These are phyloP conservation scores for Gaeumannomyces sp. DNA, from an alignment of 2,329 filamentous ascomycete genomes.

Conservation along the genomic window DNA sequence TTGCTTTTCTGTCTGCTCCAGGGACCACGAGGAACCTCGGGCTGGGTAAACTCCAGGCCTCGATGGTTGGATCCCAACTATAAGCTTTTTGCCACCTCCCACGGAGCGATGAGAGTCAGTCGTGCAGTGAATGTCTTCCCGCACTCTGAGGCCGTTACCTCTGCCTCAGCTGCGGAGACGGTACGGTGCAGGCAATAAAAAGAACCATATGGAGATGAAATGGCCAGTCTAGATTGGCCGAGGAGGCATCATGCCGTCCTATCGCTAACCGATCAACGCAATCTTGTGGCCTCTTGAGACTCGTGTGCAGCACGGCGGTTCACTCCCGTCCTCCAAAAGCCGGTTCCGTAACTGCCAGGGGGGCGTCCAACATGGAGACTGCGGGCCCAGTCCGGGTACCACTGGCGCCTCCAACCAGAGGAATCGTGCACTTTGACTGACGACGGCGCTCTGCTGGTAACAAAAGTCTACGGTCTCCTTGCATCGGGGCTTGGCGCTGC, in stretches of 20 bases:
- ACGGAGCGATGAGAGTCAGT: neutral
- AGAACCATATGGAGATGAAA: neutral
- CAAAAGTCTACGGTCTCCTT: neutral
- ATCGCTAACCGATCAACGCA: neutral
- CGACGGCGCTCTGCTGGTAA: neutral
- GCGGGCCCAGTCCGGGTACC: neutral
- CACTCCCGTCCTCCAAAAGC: neutral
- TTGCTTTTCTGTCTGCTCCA: too few species aligned
- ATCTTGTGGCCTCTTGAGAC: neutral
- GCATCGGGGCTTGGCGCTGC: too few species aligned
- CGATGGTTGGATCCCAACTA: neutral
- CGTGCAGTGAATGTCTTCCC: neutral
- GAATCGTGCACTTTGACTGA: neutral
- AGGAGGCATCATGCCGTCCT: neutral
- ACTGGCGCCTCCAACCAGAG: neutral
- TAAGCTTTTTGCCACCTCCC: slow-evolving; percentile 1
- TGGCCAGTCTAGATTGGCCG: neutral
- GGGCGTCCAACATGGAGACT: neutral
- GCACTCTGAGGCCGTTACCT: too few species aligned
- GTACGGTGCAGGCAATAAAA: neutral
- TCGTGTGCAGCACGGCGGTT: neutral
- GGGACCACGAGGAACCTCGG: neutral
- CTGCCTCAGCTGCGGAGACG: too few species aligned
- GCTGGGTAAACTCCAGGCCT: neutral
- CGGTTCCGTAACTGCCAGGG: neutral